Base-by-base conservation (phyloP, 257 asterid species). In the Ajuga chamaepitys region DNA sequence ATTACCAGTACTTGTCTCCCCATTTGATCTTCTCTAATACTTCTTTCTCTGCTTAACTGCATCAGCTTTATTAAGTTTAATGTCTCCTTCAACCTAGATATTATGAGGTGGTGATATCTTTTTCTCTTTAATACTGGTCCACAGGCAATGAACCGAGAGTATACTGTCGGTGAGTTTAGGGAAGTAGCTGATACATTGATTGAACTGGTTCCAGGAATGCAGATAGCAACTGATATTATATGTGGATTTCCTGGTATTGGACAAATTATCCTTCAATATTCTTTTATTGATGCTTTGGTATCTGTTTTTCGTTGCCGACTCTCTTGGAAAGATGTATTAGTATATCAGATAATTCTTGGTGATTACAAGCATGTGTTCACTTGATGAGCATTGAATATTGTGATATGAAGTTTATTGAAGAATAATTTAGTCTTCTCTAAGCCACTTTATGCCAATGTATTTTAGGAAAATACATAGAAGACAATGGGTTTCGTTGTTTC, bases 191-290 rank as follows among this genome's bases (percentile, higher is more conserved):
- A 89, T 76, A 87, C 96, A 51, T 81, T 93, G 81, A 85, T 76
- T 66, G 87, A 86, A 74, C 78, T 89, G 66, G 96, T 93, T 51
- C 97, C 99, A 20, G 95, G 96, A 67, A 93, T 93, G 97, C 99
- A 93, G 81, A 81, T 93, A 78, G 99, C 97, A 20, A 93, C 99
- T 59, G 97, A 93, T 79, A 79, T 93, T 41, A 93, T 93, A 55
- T 93, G 97, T 67, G 97, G 99, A 74, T 93, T 93, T 77, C 99
- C 99, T 72, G 97, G 99, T 93, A 74, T 61, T 79, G 76, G 64
- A 30, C 62, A 42, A 54, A 67, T 40, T 51, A 52, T 72, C 62
- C 32, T 66, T 28, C 50, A 45, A 1, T 32, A 9, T 45, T 20
- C 21, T 46, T 44, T 7, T 12, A 18, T 32, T 26, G 20, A 37